phyloP scores from a whole-genome alignment of 202 grass and related monocot genomes.

The Panicum virgatum region DNA sequence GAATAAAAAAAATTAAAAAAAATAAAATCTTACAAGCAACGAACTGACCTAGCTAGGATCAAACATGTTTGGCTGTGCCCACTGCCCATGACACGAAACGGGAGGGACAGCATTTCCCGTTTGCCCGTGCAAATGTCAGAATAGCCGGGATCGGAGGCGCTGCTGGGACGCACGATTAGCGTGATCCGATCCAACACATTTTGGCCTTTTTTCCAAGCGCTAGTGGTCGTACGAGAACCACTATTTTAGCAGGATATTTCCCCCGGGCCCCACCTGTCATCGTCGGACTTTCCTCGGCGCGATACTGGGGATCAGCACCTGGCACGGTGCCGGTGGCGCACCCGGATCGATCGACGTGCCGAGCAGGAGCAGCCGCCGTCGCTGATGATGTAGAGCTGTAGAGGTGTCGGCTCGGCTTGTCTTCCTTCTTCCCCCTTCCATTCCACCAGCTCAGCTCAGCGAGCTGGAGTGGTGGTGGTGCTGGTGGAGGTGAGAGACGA shows the following conservation, averaged over 20 bases:
- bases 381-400: not conserved
- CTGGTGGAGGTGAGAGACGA: not conserved
- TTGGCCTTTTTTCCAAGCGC: not conserved
- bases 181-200: not conserved
- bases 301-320: slow-evolving; percentile 7
- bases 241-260: not conserved
- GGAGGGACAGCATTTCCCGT: too few relatives aligned
- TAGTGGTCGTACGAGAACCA: not conserved
- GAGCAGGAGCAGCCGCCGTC: not conserved
- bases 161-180: not conserved
- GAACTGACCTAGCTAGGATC: too few relatives aligned
- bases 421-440: not conserved
- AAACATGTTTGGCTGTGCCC: too few relatives aligned
- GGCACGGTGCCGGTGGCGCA: not conserved
- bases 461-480: not conserved
- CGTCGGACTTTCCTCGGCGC: not conserved
- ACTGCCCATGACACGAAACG: too few relatives aligned
- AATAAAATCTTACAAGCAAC: too few relatives aligned
- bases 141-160: not conserved
- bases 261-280: not conserved
- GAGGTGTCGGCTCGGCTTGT: not conserved
- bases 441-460: not conserved
- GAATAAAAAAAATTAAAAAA: too few relatives aligned
- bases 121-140: not conserved
- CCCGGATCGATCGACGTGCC: not conserved